Evolutionary conservation across 768 basidiomycete genomes (phyloP).

Genomic region (Wakefieldia striispora): DNA sequence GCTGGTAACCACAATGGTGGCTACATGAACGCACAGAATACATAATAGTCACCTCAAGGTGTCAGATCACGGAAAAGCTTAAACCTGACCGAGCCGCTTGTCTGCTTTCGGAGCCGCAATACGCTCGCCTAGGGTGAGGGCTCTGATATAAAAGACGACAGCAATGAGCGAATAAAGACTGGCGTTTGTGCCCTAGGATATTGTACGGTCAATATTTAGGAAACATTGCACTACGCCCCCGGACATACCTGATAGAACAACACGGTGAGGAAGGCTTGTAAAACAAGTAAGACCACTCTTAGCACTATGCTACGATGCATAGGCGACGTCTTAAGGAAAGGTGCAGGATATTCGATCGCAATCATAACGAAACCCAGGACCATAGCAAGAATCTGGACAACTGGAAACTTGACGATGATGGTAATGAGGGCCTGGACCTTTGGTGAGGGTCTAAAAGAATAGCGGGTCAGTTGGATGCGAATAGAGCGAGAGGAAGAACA

Average conservation of each 20-base stretch:
- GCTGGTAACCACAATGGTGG: not conserved
- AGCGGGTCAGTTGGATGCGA: not conserved
- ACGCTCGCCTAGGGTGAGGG: slow-evolving; percentile 63
- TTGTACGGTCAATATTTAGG: not conserved
- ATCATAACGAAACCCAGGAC: slow-evolving; percentile 57
- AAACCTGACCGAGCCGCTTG: slow-evolving; percentile 57
- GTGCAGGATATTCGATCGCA: slow-evolving; percentile 71
- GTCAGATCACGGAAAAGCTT: slow-evolving; percentile 19
- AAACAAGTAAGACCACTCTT: slow-evolving; percentile 58
- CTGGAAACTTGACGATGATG: slow-evolving; percentile 73
- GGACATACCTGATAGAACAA: slow-evolving; percentile 75
- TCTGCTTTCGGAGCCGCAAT: slow-evolving; percentile 66
- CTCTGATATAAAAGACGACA: slow-evolving; percentile 61
- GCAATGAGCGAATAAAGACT: slow-evolving; percentile 80
- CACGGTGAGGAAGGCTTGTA: slow-evolving; percentile 60
- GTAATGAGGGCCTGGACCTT: slow-evolving; percentile 61
- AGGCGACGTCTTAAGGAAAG: slow-evolving; percentile 49
- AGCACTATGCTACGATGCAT: slow-evolving; percentile 66
- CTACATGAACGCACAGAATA: not conserved
- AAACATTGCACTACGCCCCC: not conserved
- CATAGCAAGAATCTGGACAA: slow-evolving; percentile 71
- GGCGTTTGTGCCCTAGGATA: slow-evolving; percentile 75
- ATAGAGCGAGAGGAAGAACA: slow-evolving; percentile 28
- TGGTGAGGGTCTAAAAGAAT: slow-evolving; percentile 50
- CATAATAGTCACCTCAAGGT: too few species aligned